Conservation (phyloP, 2,329 filamentous ascomycete genomes). For the Venturia oleaginea region DNA sequence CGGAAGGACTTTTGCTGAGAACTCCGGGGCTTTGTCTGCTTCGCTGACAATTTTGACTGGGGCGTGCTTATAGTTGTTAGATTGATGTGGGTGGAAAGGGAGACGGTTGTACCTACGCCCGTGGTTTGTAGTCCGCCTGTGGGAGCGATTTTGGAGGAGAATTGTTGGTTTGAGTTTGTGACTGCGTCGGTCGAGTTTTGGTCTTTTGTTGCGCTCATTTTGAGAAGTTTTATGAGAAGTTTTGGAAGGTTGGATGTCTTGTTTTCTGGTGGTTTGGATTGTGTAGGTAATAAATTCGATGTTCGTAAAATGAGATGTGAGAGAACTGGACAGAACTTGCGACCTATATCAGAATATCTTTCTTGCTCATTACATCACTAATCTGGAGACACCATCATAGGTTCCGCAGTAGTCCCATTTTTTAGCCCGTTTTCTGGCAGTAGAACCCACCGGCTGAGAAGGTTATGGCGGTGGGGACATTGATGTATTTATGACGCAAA, state of each 20-base stretch:
- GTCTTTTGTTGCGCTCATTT: conserved; percentile 4
- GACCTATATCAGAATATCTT: not conserved
- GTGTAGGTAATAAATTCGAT: not conserved
- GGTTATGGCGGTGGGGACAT: not conserved
- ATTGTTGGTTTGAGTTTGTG: not conserved
- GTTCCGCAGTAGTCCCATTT: not conserved
- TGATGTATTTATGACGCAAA: not conserved
- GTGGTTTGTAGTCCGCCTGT: conserved; percentile 1
- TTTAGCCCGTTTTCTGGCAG: not conserved
- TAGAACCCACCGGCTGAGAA: not conserved
- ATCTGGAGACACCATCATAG: not conserved
- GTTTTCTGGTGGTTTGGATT: no score
- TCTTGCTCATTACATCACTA: not conserved
- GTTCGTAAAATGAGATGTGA: not conserved
- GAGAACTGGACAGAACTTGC: no score
- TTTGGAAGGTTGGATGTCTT: not conserved
- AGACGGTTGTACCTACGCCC: not conserved
- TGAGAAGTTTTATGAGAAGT: not conserved
- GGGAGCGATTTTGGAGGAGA: not conserved
- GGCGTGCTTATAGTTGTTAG: conserved; percentile 45
- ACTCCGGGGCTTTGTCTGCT: conserved; percentile 53
- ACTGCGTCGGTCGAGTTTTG: not conserved
- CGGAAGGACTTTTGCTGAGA: conserved; percentile 51
- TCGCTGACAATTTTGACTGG: conserved; percentile 50
- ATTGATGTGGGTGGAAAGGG: not conserved